These are phyloP conservation scores for Agapanthus africanus DNA, from an alignment of 106 monocot species.

Conservation along the genomic window DNA sequence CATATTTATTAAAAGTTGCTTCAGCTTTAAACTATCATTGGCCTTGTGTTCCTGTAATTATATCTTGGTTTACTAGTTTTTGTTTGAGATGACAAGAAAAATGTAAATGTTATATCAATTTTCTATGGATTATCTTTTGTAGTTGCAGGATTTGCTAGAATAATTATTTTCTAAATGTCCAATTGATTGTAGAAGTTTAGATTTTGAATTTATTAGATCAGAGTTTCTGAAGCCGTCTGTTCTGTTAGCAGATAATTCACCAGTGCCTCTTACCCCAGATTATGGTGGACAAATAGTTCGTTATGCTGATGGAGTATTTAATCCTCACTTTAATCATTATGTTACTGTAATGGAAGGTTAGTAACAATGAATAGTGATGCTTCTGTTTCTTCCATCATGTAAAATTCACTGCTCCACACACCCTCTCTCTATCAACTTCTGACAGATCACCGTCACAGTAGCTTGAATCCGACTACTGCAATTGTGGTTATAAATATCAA, in stretches of 20 bases:
- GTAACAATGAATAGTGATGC: background rate
- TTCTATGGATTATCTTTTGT: too few relatives aligned
- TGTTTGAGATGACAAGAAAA: too few relatives aligned
- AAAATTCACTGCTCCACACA: background rate
- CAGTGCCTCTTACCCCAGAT: conserved; percentile 76
- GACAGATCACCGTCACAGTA: conserved; percentile 64
- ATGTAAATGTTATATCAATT: too few relatives aligned
- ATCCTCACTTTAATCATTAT: conserved; percentile 58
- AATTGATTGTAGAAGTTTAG: too few relatives aligned
- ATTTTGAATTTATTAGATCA: too few relatives aligned
- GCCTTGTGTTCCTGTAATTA: too few relatives aligned
- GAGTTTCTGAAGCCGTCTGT: too few relatives aligned
- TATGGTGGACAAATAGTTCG: conserved; percentile 54
- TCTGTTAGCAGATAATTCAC: conserved; percentile 21
- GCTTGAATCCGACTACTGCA: conserved; percentile 57
- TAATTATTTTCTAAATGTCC: too few relatives aligned
- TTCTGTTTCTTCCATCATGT: background rate
- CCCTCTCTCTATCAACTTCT: conserved; percentile 11
- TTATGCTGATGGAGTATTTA: conserved; percentile 86
- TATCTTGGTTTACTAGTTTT: too few relatives aligned
- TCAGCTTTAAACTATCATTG: too few relatives aligned
- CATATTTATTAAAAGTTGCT: too few relatives aligned
- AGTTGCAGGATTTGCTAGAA: too few relatives aligned
- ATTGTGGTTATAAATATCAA: conserved; percentile 48
- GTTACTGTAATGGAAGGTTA: conserved; percentile 89